A percentile compares a stretch with the other conserved stretches of the same genome.
Evolutionary conservation across 495 filamentous ascomycete species (phyloP).

Genomic region (Immersiella caudata): DNA sequence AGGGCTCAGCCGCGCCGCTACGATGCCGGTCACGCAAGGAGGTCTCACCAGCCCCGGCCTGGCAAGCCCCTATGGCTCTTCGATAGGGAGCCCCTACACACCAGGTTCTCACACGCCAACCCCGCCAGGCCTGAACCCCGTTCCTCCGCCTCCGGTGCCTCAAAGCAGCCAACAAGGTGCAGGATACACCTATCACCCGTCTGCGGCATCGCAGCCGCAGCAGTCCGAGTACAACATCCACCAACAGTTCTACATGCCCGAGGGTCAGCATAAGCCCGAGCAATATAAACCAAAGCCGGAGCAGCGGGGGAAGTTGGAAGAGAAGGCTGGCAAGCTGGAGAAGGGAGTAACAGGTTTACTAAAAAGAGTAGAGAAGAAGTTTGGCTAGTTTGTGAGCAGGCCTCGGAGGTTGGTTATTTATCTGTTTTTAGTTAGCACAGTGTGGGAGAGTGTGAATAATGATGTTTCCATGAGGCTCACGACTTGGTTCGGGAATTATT

Average conservation of each 20-base stretch:
- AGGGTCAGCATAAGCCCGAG: conserved; percentile 59
- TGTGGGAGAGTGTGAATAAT: background rate
- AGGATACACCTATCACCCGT: conserved; percentile 55
- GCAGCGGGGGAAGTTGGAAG: conserved; percentile 63
- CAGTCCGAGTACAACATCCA: conserved; percentile 66
- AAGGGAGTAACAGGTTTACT: conserved; percentile 77
- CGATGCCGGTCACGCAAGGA: conserved; percentile 44
- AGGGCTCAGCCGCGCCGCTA: conserved; percentile 43
- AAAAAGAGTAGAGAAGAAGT: conserved; percentile 88
- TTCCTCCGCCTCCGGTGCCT: conserved; percentile 34
- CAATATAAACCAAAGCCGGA: conserved; percentile 56
- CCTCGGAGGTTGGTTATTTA: background rate
- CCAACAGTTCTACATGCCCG: conserved; percentile 75
- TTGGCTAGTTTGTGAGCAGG: conserved; percentile 49
- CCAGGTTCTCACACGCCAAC: conserved; percentile 42
- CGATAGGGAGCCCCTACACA: conserved; percentile 36
- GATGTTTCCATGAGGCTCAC: background rate
- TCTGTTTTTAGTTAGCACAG: background rate
- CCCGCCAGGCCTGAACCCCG: conserved; percentile 31
- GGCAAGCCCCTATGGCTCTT: conserved; percentile 43
- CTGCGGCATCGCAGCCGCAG: conserved; percentile 26
- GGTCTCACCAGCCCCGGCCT: conserved; percentile 32
- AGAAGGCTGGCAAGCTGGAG: conserved; percentile 69
- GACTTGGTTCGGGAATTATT: background rate
- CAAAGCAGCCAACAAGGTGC: conserved; percentile 46